Conservation (phyloP, 768 basidiomycete genomes). For the Nevesoporus exiguus region DNA sequence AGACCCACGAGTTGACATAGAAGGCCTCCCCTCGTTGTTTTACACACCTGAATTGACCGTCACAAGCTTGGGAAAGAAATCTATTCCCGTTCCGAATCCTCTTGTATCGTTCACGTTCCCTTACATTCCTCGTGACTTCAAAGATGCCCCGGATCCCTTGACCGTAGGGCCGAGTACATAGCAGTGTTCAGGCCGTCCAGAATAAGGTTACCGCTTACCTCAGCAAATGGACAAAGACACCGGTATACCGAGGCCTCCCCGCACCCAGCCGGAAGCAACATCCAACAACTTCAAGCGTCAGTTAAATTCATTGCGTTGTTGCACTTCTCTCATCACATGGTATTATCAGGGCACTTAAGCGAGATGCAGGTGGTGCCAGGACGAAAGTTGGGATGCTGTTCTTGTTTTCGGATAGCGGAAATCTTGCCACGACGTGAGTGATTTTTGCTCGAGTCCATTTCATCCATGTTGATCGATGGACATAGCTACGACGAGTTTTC, state of each 20-base stretch:
- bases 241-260: constrained; percentile 16
- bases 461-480: neutral
- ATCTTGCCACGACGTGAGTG: constrained; percentile 17
- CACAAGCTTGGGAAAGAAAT: constrained; percentile 1
- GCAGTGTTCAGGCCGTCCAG: constrained; percentile 1
- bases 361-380: constrained; percentile 10
- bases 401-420: constrained; percentile 13
- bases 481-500: constrained; percentile 30
- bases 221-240: constrained; percentile 16
- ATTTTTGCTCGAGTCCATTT: neutral
- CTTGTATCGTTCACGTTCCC: constrained; percentile 14
- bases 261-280: constrained; percentile 10
- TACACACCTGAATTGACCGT: constrained; percentile 13
- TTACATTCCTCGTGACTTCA: constrained; percentile 21
- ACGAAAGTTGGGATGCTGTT: constrained; percentile 20
- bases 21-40: constrained; percentile 24
- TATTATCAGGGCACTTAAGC: constrained; percentile 15
- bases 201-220: constrained; percentile 14
- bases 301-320: neutral
- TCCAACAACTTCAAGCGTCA: constrained; percentile 13
- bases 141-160: neutral
- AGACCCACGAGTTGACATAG: constrained; percentile 13
- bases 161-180: too few relatives aligned
- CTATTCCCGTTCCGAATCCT: constrained; percentile 16
- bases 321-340: neutral